Evolutionary conservation across 129 eudicot genomes (phyloP).

Genomic region (Cynara cardunculus): DNA sequence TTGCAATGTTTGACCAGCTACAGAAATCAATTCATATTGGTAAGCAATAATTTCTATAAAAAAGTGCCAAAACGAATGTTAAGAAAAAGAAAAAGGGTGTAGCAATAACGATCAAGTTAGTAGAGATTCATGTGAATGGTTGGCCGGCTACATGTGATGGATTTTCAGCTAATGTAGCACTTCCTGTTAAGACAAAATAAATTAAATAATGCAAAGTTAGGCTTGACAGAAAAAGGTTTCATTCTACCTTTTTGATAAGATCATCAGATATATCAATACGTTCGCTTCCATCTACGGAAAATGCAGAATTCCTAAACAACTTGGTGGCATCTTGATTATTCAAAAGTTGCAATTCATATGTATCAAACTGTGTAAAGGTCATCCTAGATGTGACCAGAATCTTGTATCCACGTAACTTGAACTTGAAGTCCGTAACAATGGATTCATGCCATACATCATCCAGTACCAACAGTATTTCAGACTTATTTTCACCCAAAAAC

Average conservation of each 20-base stretch:
- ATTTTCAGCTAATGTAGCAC: too few species aligned
- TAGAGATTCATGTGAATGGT: too few species aligned
- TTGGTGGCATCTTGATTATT: slow-evolving; percentile 28
- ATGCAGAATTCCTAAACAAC: slow-evolving; percentile 36
- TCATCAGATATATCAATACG: slow-evolving; percentile 13
- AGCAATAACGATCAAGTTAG: too few species aligned
- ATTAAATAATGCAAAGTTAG: neutral
- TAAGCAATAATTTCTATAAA: neutral
- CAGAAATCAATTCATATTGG: neutral
- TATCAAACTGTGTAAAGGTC: slow-evolving; percentile 17
- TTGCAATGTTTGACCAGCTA: slow-evolving; percentile 37
- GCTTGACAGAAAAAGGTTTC: neutral
- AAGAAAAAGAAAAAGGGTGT: neutral
- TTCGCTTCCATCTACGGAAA: slow-evolving; percentile 11
- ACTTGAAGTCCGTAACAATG: slow-evolving; percentile 13
- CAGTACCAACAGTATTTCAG: slow-evolving; percentile 33
- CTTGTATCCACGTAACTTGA: slow-evolving; percentile 25
- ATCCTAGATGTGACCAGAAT: slow-evolving; percentile 44
- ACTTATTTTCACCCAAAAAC: slow-evolving; percentile 21
- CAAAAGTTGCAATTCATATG: slow-evolving; percentile 30
- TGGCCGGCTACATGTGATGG: too few species aligned
- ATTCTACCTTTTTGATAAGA: slow-evolving; percentile 37
- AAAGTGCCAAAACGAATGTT: neutral
- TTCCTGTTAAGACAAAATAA: too few species aligned
- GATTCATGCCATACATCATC: slow-evolving; percentile 48